Evolutionary conservation across 2,329 filamentous ascomycete genomes (phyloP).

Genomic region (Phyllosticta citriasiana): DNA sequence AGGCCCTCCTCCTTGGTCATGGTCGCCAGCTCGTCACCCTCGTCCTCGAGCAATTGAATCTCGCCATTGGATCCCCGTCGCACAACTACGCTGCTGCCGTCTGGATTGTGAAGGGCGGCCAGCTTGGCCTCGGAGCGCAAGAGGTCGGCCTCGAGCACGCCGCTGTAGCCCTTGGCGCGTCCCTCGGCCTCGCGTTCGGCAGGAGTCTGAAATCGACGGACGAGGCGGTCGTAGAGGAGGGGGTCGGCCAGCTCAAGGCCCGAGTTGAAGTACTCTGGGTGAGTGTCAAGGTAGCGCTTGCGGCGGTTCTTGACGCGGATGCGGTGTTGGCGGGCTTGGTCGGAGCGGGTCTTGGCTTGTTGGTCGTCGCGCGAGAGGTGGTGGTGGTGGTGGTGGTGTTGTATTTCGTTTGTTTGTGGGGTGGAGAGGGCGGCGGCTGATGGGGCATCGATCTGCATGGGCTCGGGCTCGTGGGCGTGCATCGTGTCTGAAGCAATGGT

Average conservation of each 20-base stretch:
- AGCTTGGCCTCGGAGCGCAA: constrained; percentile 68
- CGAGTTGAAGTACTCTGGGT: constrained; percentile 61
- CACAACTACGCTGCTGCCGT: constrained; percentile 42
- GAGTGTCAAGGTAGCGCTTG: constrained; percentile 61
- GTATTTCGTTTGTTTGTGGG: constrained; percentile 11
- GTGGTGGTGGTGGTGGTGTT: neutral
- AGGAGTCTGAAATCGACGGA: constrained; percentile 65
- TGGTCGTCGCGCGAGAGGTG: constrained; percentile 5
- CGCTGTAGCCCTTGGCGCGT: constrained; percentile 65
- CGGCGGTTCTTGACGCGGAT: constrained; percentile 64
- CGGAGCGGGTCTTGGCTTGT: constrained; percentile 5
- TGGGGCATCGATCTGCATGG: constrained; percentile 18
- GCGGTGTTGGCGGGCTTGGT: constrained; percentile 19
- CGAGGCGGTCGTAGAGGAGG: constrained; percentile 68
- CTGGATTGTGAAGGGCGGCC: constrained; percentile 47
- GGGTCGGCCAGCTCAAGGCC: constrained; percentile 63
- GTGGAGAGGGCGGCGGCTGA: constrained; percentile 18
- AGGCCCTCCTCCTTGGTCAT: constrained; percentile 55
- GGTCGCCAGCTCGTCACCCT: constrained; percentile 48
- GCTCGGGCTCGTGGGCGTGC: constrained; percentile 5
- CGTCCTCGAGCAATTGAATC: constrained; percentile 48
- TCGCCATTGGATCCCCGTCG: constrained; percentile 43
- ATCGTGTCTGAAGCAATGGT: neutral
- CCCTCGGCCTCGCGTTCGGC: constrained; percentile 66
- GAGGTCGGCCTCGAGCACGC: constrained; percentile 67